phyloP scores from a whole-genome alignment of 805 yeast genomes.

The Metschnikowia koreensis region DNA sequence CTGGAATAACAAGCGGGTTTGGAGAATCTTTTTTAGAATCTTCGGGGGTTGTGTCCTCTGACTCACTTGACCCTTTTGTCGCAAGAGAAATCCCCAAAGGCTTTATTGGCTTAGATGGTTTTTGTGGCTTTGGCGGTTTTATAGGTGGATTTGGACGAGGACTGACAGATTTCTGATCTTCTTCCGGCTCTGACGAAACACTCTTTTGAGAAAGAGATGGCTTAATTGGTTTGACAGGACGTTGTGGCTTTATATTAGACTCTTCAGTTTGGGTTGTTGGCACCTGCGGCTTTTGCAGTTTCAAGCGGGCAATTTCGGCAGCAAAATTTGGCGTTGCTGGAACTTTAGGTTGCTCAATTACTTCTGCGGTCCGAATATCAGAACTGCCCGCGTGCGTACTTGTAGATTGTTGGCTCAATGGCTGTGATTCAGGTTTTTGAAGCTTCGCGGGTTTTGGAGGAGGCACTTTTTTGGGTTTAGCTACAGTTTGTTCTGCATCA shows the following conservation, averaged over 20 bases:
- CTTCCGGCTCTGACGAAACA: neutral
- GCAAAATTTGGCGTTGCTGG: slow-evolving; percentile 26
- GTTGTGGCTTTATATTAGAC: neutral
- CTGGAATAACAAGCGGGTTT: neutral
- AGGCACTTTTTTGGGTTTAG: slow-evolving; percentile 30
- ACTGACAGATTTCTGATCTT: neutral
- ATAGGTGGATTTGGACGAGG: neutral
- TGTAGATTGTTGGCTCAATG: neutral
- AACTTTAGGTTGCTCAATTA: neutral
- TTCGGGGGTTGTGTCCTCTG: neutral
- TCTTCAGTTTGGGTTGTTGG: neutral
- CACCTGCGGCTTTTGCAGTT: neutral
- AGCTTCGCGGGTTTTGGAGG: slow-evolving; percentile 44
- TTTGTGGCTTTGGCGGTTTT: slow-evolving; percentile 11
- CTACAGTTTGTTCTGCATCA: neutral
- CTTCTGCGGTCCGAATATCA: neutral
- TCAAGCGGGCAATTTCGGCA: slow-evolving; percentile 24
- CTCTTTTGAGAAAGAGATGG: neutral
- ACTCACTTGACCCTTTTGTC: slow-evolving; percentile 14
- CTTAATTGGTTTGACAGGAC: slow-evolving; percentile 2
- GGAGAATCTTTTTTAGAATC: neutral
- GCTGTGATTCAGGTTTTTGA: neutral
- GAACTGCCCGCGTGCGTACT: neutral
- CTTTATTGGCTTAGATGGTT: slow-evolving; percentile 20
- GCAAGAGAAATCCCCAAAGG: slow-evolving; percentile 1